phyloP scores from a whole-genome alignment of 2,329 filamentous ascomycete species.

The Microdochium bolleyi region DNA sequence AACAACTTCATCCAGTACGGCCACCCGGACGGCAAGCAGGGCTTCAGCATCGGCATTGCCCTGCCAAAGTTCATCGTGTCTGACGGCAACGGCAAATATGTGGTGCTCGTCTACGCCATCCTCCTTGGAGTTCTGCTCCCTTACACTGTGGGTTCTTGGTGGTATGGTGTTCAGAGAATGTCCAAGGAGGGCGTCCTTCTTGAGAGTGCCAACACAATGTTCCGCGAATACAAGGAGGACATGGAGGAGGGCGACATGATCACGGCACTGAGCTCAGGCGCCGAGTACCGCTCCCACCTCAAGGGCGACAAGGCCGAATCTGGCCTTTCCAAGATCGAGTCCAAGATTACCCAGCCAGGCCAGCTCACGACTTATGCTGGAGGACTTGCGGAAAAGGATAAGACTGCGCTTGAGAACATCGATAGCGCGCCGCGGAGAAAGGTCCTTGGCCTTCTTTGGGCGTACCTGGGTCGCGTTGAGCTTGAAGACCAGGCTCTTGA shows the following conservation, averaged over 20 bases:
- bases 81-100: slow-evolving; percentile 92
- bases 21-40: slow-evolving; percentile 96
- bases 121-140: slow-evolving; percentile 86
- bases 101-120: slow-evolving; percentile 80
- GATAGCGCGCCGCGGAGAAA: slow-evolving; percentile 79
- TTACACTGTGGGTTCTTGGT: slow-evolving; percentile 93
- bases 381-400: slow-evolving; percentile 66
- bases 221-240: slow-evolving; percentile 83
- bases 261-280: slow-evolving; percentile 72
- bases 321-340: slow-evolving; percentile 77
- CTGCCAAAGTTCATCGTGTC: slow-evolving; percentile 88
- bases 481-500: slow-evolving; percentile 72
- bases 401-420: slow-evolving; percentile 66
- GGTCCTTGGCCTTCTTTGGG: slow-evolving; percentile 85
- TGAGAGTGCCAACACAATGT: slow-evolving; percentile 89
- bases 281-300: slow-evolving; percentile 73
- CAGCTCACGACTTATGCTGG: slow-evolving; percentile 40
- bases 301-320: slow-evolving; percentile 72
- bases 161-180: slow-evolving; percentile 90
- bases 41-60: slow-evolving; percentile 95
- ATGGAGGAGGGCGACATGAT: slow-evolving; percentile 76
- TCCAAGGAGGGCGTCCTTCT: slow-evolving; percentile 92
- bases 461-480: slow-evolving; percentile 83
- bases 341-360: slow-evolving; percentile 55
- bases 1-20: slow-evolving; percentile 96